A percentile compares a stretch with the other conserved stretches of the same genome.
phyloP scores from a whole-genome alignment of 2,329 filamentous ascomycete species.

The Colletotrichum cordylinicola region DNA sequence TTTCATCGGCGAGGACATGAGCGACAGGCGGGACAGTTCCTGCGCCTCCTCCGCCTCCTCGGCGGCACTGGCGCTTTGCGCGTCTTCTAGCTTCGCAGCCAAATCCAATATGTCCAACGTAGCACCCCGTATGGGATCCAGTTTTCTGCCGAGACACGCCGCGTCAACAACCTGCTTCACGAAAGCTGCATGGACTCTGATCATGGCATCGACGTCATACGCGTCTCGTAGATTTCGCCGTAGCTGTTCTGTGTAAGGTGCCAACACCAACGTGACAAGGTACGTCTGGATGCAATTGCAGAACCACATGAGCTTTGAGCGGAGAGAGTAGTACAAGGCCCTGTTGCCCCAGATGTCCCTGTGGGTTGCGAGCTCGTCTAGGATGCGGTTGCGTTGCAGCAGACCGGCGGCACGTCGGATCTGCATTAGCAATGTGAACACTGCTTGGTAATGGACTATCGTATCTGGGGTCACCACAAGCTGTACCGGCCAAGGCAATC shows the following conservation, averaged over 20 bases:
- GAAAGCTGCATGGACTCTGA: constrained; percentile 70
- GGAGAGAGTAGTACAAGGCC: constrained; percentile 63
- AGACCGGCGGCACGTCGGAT: constrained; percentile 73
- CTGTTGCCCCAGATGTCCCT: constrained; percentile 45
- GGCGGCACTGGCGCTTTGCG: constrained; percentile 47
- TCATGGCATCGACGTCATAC: constrained; percentile 82
- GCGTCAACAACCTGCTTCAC: constrained; percentile 68
- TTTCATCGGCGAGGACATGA: constrained; percentile 38
- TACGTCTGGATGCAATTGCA: constrained; percentile 77
- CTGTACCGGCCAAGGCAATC: constrained; percentile 68
- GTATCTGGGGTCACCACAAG: constrained; percentile 76
- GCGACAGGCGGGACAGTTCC: constrained; percentile 44
- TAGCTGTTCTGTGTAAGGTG: constrained; percentile 64
- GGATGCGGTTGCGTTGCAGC: constrained; percentile 61
- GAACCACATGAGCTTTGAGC: constrained; percentile 80
- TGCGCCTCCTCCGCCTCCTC: constrained; percentile 41
- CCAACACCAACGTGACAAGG: constrained; percentile 74
- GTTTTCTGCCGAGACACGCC: constrained; percentile 70
- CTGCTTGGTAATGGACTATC: constrained; percentile 69
- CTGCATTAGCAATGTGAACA: constrained; percentile 81
- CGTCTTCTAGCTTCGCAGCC: constrained; percentile 71
- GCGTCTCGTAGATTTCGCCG: constrained; percentile 61
- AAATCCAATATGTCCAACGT: constrained; percentile 81
- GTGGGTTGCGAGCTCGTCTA: constrained; percentile 44
- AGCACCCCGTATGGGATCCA: constrained; percentile 74